Evolutionary conservation across 2,329 filamentous ascomycete species (phyloP), one percentile per base, ranked within the genome.

Genomic region (Colletotrichum agaves): DNA sequence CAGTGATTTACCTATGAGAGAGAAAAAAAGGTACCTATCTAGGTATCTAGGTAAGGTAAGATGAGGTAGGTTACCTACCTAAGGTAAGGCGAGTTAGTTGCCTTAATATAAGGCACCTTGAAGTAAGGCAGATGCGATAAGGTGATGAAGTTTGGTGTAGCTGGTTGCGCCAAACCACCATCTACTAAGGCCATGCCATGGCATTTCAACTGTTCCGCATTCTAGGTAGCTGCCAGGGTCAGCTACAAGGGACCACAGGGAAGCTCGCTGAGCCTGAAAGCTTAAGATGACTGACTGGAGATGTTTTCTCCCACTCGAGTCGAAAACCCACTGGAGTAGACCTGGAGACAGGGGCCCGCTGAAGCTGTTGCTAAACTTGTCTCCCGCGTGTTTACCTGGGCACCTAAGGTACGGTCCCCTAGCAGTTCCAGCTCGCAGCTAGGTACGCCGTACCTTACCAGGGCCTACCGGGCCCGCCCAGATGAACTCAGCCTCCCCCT

Each of bases 321-420:
- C 27, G 27, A 27, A 8, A 27, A 27, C 27, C 27, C 27, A 27
- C 27, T 27, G 27, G 27, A 27, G 27, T 27, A 5, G 6, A 7
- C 27, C 27, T 27, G 27, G 8, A 27, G 27, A 27, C 27, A 27
- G 27, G 27, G 27, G 23, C 35, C 13, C 6, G 5, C 33, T 58
- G 60, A 53, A 67, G 53, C 60, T 64, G 64, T 58, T 67, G 61
- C 64, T 64, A 64, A 67, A 67, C 61, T 59, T 49, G 64, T 67
- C 41, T 59, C 60, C 47, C 27, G 52, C 21, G 21, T 31, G 47
- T 23, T 23, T 27, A 47, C 44, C 44, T 27, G 21, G 44, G 12
- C 44, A 47, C 19, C 44, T 15, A 27, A 49, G 21, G 27, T 27
- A 49, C 46, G 46, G 46, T 12, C 21, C 5, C 46, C 46, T 23